Evolutionary conservation across 495 filamentous ascomycete genomes (phyloP), one percentile per base, ranked within the genome.

Genomic region (Penicillium roqueforti): DNA sequence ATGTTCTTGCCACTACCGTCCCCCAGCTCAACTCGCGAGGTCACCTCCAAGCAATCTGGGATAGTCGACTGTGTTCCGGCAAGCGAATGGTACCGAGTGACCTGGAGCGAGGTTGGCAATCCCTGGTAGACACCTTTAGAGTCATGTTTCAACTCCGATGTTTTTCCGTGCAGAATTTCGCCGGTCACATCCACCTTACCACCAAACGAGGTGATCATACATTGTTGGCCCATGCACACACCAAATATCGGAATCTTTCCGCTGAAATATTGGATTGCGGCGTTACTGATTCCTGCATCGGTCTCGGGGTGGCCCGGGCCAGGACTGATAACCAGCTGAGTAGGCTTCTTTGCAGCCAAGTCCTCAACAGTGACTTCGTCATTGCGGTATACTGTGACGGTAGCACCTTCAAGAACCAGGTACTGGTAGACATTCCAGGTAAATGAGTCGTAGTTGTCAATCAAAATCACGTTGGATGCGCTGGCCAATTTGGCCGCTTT

Each of bases 361-460:
- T 96, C 87, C 22, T 92, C 82, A 9, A 99, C 70, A 4, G 84
- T 83, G 67, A 97, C 84, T 68, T 95, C 83, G 73, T 97, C 92
- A 65, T 99, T 99, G 53, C 93, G 83, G 74, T 83, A 86, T 23
- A 97, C 93, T 10, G 84, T 87, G 37, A 97, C 92, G 0, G 73
- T 86, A 23, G 93, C 93, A 36, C 93, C 93, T 72, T 97, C 93
- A 6, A 97, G 84, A 0, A 92, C 88, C 3, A 99, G 80, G 61
- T 97, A 99, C 68, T 99, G 95, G 70, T 96, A 97, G 54, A 99
- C 90, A 66, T 97, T 98, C 88, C 90, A 97, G 55, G 92, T 96
- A 63, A 97, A 99, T 0, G 92, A 97, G 72, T 99, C 93, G 69
- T 97, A 99, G 75, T 99, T 99, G 75, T 97, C 93, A 61, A 99